Percentiles rank a stretch among this genome's conserved stretches.
These are phyloP conservation scores for Rhizophagus prolifer DNA, from an alignment of 192 early-diverging fungal genomes.

Conservation along the genomic window DNA sequence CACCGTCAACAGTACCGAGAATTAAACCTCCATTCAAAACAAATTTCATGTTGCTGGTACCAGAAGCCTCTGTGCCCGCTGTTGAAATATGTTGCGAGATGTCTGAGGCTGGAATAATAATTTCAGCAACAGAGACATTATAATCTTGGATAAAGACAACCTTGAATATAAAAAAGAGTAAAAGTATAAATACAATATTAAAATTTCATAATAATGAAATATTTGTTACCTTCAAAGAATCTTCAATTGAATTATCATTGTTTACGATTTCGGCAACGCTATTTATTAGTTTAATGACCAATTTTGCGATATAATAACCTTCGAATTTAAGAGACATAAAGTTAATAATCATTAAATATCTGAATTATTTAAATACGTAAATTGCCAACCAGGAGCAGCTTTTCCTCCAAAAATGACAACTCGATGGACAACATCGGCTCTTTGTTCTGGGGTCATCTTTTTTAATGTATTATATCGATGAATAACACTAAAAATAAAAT, in stretches of 20 bases:
- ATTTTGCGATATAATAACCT: slow-evolving; percentile 98
- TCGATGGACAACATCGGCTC: slow-evolving; percentile 69
- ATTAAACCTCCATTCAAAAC: slow-evolving; percentile 98
- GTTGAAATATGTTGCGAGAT: slow-evolving; percentile 99
- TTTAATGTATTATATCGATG: slow-evolving; percentile 88
- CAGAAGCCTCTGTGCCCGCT: slow-evolving; percentile 97
- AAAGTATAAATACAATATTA: neutral
- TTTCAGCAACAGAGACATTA: slow-evolving; percentile 95
- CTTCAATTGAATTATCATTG: slow-evolving; percentile 74
- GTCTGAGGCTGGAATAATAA: slow-evolving; percentile 96
- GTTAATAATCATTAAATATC: neutral
- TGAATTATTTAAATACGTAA: neutral
- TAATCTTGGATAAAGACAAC: slow-evolving; percentile 99
- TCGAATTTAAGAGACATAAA: too few relatives aligned
- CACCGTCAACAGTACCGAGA: slow-evolving; percentile 96
- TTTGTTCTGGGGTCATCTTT: slow-evolving; percentile 69
- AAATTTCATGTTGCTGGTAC: slow-evolving; percentile 99
- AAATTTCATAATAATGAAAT: neutral
- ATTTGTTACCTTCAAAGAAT: slow-evolving; percentile 69
- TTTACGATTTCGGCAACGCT: slow-evolving; percentile 88
- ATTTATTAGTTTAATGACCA: slow-evolving; percentile 99
- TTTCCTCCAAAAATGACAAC: slow-evolving; percentile 97
- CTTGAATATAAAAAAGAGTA: neutral
- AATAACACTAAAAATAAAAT: slow-evolving; percentile 64
- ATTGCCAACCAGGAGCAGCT: slow-evolving; percentile 65